These are phyloP conservation scores for Globisporangium acanthophoron DNA, from an alignment of 352 stramenopile species.

Conservation along the genomic window DNA sequence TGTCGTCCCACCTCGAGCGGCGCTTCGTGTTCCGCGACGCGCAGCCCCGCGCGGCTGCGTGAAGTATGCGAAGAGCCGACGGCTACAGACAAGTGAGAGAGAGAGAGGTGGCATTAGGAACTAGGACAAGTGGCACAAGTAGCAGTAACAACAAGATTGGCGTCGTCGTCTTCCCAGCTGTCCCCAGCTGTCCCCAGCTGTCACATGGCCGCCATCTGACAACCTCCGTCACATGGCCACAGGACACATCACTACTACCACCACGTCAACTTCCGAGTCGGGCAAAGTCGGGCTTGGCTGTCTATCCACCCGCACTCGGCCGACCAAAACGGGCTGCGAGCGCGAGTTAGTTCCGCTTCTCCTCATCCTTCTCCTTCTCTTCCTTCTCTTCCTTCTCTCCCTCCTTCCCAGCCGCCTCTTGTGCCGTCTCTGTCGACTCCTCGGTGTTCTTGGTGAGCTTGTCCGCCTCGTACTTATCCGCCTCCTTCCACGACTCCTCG, in stretches of 20 bases:
- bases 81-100: neutral
- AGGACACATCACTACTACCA: too few relatives aligned
- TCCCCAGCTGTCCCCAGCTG: too few relatives aligned
- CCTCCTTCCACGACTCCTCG: conserved; percentile 84
- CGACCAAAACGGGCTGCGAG: too few relatives aligned
- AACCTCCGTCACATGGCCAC: too few relatives aligned
- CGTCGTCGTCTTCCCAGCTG: neutral
- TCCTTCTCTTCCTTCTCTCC: neutral
- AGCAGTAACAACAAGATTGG: neutral
- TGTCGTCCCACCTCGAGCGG: conserved; percentile 64
- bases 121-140: too few relatives aligned
- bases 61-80: neutral
- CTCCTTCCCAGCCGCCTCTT: conserved; percentile 13
- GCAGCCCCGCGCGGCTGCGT: neutral
- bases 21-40: conserved; percentile 69
- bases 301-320: neutral
- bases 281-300: neutral
- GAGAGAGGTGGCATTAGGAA: neutral
- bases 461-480: conserved; percentile 74
- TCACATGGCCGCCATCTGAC: too few relatives aligned
- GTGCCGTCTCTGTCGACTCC: conserved; percentile 9
- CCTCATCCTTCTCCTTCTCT: neutral
- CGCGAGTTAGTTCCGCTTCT: neutral
- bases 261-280: too few relatives aligned
- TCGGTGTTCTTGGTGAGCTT: conserved; percentile 33